phyloP scores from a whole-genome alignment of 768 basidiomycete species.

The Boletus vermiculosoides region DNA sequence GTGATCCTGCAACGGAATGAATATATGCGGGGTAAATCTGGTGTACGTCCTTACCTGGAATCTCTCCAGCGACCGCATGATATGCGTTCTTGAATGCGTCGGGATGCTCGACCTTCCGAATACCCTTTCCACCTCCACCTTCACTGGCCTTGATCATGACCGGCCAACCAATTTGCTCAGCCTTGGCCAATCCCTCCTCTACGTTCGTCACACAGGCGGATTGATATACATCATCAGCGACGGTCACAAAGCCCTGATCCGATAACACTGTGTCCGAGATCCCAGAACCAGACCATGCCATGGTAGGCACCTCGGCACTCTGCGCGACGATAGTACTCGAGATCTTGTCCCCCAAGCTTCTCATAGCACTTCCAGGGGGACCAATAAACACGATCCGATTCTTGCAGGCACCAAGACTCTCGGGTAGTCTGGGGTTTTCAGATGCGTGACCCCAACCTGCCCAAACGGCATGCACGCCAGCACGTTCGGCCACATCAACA shows the following conservation, averaged over 20 bases:
- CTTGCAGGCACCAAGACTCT: conserved; percentile 86
- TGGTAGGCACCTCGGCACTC: conserved; percentile 92
- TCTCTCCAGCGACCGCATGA: conserved; percentile 91
- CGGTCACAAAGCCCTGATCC: conserved; percentile 86
- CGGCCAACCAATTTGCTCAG: conserved; percentile 91
- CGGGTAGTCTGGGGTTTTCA: conserved; percentile 95
- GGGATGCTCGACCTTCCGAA: conserved; percentile 85
- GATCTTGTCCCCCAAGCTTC: conserved; percentile 98
- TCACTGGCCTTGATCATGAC: conserved; percentile 99
- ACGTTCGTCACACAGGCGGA: conserved; percentile 86
- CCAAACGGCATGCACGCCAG: conserved; percentile 99
- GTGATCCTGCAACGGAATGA: conserved; percentile 64
- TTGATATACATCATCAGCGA: conserved; percentile 87
- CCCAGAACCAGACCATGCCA: conserved; percentile 98
- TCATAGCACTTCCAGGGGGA: conserved; percentile 98
- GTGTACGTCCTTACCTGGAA: conserved; percentile 67
- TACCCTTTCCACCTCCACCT: conserved; percentile 99
- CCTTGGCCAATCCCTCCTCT: conserved; percentile 80
- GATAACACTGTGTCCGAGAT: conserved; percentile 85
- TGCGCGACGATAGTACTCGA: conserved; percentile 99
- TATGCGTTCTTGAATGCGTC: conserved; percentile 94
- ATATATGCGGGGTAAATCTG: conserved; percentile 1
- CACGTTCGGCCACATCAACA: conserved; percentile 94
- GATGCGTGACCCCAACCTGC: conserved; percentile 99
- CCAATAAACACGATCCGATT: conserved; percentile 99